Evolutionary conservation across 768 basidiomycete genomes (phyloP), one percentile per base, ranked within the genome.

Genomic region (Boletellus ananas): DNA sequence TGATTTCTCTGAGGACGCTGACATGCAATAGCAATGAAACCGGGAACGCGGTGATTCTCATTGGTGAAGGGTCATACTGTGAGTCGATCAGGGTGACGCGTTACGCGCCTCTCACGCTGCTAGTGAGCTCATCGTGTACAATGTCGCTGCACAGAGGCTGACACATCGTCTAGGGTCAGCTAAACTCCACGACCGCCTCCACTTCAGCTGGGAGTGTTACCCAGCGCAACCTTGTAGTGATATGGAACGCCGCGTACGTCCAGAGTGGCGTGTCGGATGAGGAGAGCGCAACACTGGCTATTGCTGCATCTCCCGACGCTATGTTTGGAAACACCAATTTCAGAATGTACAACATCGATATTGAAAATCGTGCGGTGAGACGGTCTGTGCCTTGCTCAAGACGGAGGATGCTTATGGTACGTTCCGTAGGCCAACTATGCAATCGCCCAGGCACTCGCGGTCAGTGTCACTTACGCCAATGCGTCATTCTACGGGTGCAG

Each of bases 401-500:
- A 36, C 3, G 6, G 18, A 14, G 16, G 2, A 23, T 20, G 23
- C 17, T 29, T 11, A 20, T 20, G 17, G 12, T 14, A 17, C n/a
- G 12, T 12, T 43, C 29, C 17, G 12, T 21, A 50, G 75, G 81
- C 78, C 27, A 77, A 83, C 47, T 82, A 77, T 48, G 61, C 79
- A 0, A 81, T 84, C 34, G 76, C 81, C 1, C 84, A 79, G 59
- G 84, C 84, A 1, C 68, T 85, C 10, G 81, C 79, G 21, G 81
- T 78, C 4, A 78, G 80, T 50, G 78, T 84, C 23, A 80, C 78
- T 1, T 81, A 84, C 53, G 76, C 82, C 4, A 85, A 85, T 48
- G 81, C 82, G 7, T 84, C 83, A 2, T 85, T 85, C 63, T 63
- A 62, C 3, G 47, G 63, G 10, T 61, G 55, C 29, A 34, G 40